Evolutionary conservation across 139 green algal genomes (phyloP).

Genomic region (Auxenochlorella protothecoides): DNA sequence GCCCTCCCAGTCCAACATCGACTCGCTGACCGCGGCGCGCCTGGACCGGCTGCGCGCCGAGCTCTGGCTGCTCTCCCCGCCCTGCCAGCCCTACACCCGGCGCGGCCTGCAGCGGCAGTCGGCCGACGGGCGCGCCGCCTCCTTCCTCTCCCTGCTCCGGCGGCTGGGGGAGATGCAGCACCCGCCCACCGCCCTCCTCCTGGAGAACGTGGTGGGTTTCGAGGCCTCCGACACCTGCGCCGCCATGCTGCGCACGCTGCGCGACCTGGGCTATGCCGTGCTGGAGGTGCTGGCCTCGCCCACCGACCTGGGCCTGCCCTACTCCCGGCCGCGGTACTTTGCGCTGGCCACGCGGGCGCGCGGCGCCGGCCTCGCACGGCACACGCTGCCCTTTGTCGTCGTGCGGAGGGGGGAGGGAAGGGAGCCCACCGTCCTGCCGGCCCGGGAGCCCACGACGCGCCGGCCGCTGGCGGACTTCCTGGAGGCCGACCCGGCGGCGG

Average conservation of each 20-base stretch:
- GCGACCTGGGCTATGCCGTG: conserved; percentile 16
- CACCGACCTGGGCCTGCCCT: conserved; percentile 57
- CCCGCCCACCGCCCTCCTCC: conserved; percentile 40
- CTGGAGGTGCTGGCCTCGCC: conserved; percentile 61
- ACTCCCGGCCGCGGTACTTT: conserved; percentile 66
- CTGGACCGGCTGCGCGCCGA: conserved; percentile 40
- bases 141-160: conserved; percentile 47
- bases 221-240: conserved; percentile 35
- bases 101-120: conserved; percentile 41
- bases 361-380: not conserved
- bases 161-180: conserved; percentile 13
- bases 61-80: conserved; percentile 62
- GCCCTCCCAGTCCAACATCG: conserved; percentile 43
- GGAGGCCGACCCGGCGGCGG: conserved; percentile 1
- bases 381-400: not conserved
- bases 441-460: not conserved
- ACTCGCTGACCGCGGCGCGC: conserved; percentile 20
- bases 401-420: not conserved
- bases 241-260: conserved; percentile 19
- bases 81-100: conserved; percentile 76
- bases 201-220: conserved; percentile 81
- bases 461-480: conserved; percentile 4
- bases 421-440: no score
- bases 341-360: conserved; percentile 26
- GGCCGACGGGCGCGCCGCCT: conserved; percentile 37